Conservation (phyloP, 352 stramenopile genomes). For the Phytophthora megakarya region DNA sequence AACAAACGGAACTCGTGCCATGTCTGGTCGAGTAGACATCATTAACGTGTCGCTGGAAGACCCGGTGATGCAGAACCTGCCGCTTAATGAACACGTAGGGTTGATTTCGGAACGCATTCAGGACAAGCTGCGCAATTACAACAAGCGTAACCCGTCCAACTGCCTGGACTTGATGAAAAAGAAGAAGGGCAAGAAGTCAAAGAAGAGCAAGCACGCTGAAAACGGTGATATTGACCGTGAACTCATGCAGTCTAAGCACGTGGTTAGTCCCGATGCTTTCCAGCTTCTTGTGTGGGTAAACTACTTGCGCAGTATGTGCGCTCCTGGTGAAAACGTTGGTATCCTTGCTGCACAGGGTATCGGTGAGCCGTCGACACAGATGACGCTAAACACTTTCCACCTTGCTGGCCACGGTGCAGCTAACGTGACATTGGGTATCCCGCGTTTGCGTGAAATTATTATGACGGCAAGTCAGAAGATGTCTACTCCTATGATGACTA, state of each 20-base stretch:
- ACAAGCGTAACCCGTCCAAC: constrained; percentile 73
- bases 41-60: constrained; percentile 74
- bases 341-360: constrained; percentile 98
- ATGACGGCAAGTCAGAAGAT: constrained; percentile 99
- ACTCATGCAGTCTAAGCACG: constrained; percentile 81
- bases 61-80: constrained; percentile 88
- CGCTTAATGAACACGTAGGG: constrained; percentile 85
- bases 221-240: constrained; percentile 62
- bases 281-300: constrained; percentile 98
- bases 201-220: constrained; percentile 52
- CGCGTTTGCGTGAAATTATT: constrained; percentile 99
- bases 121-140: constrained; percentile 76
- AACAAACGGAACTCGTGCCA: constrained; percentile 70
- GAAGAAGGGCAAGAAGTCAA: constrained; percentile 82
- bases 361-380: constrained; percentile 99
- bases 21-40: constrained; percentile 83
- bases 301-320: constrained; percentile 95
- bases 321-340: constrained; percentile 98
- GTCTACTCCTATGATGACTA: constrained; percentile 98
- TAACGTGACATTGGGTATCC: constrained; percentile 99
- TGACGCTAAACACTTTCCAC: constrained; percentile 99
- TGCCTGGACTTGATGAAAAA: constrained; percentile 65
- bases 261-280: constrained; percentile 79
- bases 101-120: constrained; percentile 89
- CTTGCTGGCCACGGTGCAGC: constrained; percentile 98